These are phyloP conservation scores for Leccinum solheimii DNA, from an alignment of 1,284 basidiomycete genomes.

Conservation along the genomic window DNA sequence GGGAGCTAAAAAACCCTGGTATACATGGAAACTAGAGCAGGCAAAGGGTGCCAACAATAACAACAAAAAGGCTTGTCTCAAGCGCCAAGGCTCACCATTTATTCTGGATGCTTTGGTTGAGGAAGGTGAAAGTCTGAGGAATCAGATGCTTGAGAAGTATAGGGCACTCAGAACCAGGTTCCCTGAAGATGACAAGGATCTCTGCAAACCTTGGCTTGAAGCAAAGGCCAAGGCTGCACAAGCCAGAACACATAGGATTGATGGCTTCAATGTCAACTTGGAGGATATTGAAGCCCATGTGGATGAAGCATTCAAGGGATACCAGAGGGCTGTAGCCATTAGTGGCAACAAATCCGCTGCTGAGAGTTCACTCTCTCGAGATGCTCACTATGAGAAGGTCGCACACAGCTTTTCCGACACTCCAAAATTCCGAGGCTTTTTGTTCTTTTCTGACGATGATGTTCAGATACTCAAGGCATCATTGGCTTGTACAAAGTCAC, in stretches of 20 bases:
- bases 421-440: conserved; percentile 21
- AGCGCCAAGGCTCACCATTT: conserved; percentile 11
- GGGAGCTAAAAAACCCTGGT: conserved; percentile 27
- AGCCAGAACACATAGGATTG: conserved; percentile 4
- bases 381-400: conserved; percentile 7
- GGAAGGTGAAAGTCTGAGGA: conserved; percentile 28
- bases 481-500: conserved; percentile 38
- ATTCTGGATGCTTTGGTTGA: conserved; percentile 30
- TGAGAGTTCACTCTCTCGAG: background rate
- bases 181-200: conserved; percentile 20
- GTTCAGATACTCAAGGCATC: conserved; percentile 50
- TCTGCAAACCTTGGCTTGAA: conserved; percentile 20
- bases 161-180: background rate
- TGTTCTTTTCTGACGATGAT: conserved; percentile 33
- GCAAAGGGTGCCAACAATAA: background rate
- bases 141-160: conserved; percentile 16
- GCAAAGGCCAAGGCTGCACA: conserved; percentile 29
- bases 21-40: conserved; percentile 20
- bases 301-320: conserved; percentile 18
- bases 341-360: background rate
- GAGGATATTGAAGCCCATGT: conserved; percentile 40
- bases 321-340: conserved; percentile 4
- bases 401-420: conserved; percentile 19
- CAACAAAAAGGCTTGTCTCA: background rate
- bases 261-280: conserved; percentile 34